A percentile compares a stretch with the other conserved stretches of the same genome.
Evolutionary conservation across 352 stramenopile species (phyloP).

Genomic region (Plasmopara muralis): DNA sequence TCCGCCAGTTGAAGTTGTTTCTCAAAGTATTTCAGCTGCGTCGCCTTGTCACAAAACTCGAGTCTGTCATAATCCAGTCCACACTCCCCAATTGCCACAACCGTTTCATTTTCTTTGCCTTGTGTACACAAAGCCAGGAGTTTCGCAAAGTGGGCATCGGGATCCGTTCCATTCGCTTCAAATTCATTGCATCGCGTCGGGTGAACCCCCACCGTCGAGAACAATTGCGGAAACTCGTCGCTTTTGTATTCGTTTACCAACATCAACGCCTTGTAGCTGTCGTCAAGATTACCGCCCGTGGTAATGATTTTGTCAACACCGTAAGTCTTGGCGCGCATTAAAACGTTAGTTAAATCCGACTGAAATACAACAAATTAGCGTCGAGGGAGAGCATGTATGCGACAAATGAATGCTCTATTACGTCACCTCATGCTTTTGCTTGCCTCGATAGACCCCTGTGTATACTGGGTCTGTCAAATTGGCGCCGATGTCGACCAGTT

Average conservation of each 20-base stretch:
- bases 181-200: conserved; percentile 92
- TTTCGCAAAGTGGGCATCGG: conserved; percentile 55
- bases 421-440: conserved; percentile 78
- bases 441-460: conserved; percentile 84
- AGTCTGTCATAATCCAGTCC: conserved; percentile 96
- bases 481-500: conserved; percentile 91
- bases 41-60: conserved; percentile 90
- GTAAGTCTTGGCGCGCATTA: conserved; percentile 73
- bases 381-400: conserved; percentile 4
- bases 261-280: conserved; percentile 33
- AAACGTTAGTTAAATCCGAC: conserved; percentile 81
- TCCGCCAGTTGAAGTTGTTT: conserved; percentile 89
- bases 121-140: conserved; percentile 53
- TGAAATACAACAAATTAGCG: conserved; percentile 12
- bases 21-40: conserved; percentile 90
- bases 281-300: conserved; percentile 63
- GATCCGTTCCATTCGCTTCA: conserved; percentile 34
- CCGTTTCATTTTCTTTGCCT: conserved; percentile 44
- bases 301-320: conserved; percentile 91
- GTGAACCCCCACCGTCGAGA: conserved; percentile 82
- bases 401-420: background rate
- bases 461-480: conserved; percentile 93
- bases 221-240: conserved; percentile 29
- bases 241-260: conserved; percentile 20
- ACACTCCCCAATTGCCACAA: conserved; percentile 95